phyloP scores from a whole-genome alignment of 225 moss, liverwort and hornwort genomes.

The Thuidium tamariscinum region DNA sequence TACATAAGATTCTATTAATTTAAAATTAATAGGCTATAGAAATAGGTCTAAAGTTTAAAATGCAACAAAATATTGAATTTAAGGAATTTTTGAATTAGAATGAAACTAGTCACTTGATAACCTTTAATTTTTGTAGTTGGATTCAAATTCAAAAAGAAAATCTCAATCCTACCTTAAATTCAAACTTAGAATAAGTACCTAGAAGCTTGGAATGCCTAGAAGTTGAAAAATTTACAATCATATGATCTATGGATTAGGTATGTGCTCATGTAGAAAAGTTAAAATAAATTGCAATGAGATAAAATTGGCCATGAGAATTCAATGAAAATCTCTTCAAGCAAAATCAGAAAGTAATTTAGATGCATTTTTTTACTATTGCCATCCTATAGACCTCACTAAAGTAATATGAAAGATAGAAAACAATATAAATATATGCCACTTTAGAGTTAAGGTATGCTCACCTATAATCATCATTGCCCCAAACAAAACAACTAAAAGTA shows the following conservation, averaged over 20 bases:
- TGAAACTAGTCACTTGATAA: not conserved
- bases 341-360: not conserved
- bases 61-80: not conserved
- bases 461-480: too few relatives aligned
- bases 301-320: not conserved
- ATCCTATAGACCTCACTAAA: too few relatives aligned
- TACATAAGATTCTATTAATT: not conserved
- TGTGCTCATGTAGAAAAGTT: not conserved
- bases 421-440: too few relatives aligned
- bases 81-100: not conserved
- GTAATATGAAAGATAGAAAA: too few relatives aligned
- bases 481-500: too few relatives aligned
- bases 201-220: not conserved
- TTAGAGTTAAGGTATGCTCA: too few relatives aligned
- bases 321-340: fast-evolving
- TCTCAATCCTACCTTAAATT: not conserved
- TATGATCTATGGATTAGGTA: not conserved
- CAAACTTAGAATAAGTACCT: not conserved
- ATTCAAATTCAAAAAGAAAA: fast-evolving
- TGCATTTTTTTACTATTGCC: too few relatives aligned
- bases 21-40: fast-evolving
- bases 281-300: fast-evolving
- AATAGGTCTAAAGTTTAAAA: not conserved
- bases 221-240: too few relatives aligned
- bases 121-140: not conserved